These are phyloP conservation scores for Melampsora occidentalis DNA, from an alignment of 1,284 basidiomycete species.

Conservation along the genomic window DNA sequence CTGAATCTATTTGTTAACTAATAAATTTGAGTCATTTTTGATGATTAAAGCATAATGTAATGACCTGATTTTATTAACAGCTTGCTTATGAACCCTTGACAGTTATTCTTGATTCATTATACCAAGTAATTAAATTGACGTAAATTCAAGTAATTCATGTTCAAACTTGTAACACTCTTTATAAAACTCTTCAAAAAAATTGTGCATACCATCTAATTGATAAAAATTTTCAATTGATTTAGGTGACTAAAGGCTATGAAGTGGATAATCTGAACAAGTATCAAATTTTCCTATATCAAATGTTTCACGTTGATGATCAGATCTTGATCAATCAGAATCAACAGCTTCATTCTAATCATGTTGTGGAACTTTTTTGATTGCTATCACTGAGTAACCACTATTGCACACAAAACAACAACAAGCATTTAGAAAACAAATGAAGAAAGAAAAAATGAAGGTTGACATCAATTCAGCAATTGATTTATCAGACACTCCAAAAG, in stretches of 20 bases:
- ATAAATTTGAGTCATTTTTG: slow-evolving; percentile 52
- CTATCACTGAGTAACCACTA: slow-evolving; percentile 57
- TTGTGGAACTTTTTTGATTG: slow-evolving; percentile 54
- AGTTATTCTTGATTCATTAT: slow-evolving; percentile 58
- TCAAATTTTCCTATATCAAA: slow-evolving; percentile 58
- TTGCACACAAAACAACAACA: slow-evolving; percentile 49
- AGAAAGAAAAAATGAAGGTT: too few species aligned
- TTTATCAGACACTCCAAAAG: too few species aligned
- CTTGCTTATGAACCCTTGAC: slow-evolving; percentile 56
- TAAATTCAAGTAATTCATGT: slow-evolving; percentile 58
- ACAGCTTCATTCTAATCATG: slow-evolving; percentile 55
- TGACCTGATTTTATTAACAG: slow-evolving; percentile 63
- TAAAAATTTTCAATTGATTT: slow-evolving; percentile 52
- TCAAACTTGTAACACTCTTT: slow-evolving; percentile 58
- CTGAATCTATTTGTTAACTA: slow-evolving; percentile 60
- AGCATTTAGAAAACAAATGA: too few species aligned
- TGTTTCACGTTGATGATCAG: slow-evolving; percentile 62
- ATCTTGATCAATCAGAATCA: slow-evolving; percentile 54
- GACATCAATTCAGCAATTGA: too few species aligned
- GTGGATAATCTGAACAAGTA: not conserved
- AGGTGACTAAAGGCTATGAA: slow-evolving; percentile 62
- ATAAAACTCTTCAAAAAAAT: slow-evolving; percentile 61
- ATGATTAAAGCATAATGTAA: slow-evolving; percentile 60
- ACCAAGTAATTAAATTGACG: slow-evolving; percentile 59
- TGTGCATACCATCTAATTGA: slow-evolving; percentile 61